These are phyloP conservation scores for Calonectria pseudoreteaudii DNA, from an alignment of 2,329 filamentous ascomycete species.

Conservation along the genomic window DNA sequence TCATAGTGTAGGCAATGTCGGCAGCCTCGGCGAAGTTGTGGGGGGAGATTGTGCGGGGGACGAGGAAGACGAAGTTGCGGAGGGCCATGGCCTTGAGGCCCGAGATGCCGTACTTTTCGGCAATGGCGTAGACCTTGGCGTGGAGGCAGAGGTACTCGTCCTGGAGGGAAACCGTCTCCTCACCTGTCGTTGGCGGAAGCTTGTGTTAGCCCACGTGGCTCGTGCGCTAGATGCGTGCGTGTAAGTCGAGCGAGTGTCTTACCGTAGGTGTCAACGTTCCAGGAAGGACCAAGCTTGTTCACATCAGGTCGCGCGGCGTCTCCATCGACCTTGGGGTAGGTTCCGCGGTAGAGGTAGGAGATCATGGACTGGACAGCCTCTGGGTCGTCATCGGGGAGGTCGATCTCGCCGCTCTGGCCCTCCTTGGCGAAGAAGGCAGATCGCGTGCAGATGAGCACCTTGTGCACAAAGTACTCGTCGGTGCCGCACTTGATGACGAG, in stretches of 20 bases:
- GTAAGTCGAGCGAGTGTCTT: not conserved
- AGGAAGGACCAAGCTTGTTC: not conserved
- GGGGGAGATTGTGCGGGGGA: slow-evolving; percentile 10
- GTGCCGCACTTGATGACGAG: slow-evolving; percentile 21
- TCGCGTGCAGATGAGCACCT: slow-evolving; percentile 21
- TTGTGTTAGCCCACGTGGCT: not conserved
- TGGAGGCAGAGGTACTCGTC: slow-evolving; percentile 24
- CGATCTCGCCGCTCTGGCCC: slow-evolving; percentile 14
- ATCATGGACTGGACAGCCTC: slow-evolving; percentile 19
- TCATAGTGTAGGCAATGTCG: slow-evolving; percentile 20
- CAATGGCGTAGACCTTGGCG: slow-evolving; percentile 24
- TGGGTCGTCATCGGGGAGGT: slow-evolving; percentile 23
- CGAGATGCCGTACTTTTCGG: slow-evolving; percentile 17
- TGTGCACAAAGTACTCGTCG: slow-evolving; percentile 20
- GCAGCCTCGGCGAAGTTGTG: slow-evolving; percentile 18
- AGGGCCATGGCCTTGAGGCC: slow-evolving; percentile 16
- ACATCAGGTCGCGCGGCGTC: not conserved
- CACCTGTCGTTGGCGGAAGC: not conserved
- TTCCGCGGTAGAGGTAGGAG: slow-evolving; percentile 17
- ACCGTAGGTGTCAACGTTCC: slow-evolving; percentile 8
- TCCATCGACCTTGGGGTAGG: slow-evolving; percentile 9
- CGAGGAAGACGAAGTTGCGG: slow-evolving; percentile 16
- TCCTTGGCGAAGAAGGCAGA: slow-evolving; percentile 21
- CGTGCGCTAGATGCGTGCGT: not conserved
- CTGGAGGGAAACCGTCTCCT: slow-evolving; percentile 11